Percentiles rank a stretch among this genome's conserved stretches.
Conservation (phyloP, 192 early-diverging fungal species). For the Backusella morwellensis region DNA sequence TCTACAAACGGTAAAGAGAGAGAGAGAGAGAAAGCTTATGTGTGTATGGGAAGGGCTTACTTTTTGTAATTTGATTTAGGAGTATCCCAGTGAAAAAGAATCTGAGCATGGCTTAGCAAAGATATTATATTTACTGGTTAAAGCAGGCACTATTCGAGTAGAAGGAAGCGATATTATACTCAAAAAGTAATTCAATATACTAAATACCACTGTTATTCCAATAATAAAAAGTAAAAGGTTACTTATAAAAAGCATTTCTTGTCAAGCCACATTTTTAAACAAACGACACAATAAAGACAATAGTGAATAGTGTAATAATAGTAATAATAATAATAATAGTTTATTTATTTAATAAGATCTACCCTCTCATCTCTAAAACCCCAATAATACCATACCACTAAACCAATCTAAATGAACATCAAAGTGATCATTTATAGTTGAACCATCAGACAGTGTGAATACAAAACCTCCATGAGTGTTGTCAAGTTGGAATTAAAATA, state of each 20-base stretch:
- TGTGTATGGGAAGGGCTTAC: neutral
- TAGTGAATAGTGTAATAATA: neutral
- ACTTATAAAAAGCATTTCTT: too few relatives aligned
- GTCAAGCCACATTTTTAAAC: neutral
- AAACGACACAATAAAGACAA: neutral
- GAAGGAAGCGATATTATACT: neutral
- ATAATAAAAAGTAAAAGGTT: too few relatives aligned
- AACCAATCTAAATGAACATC: neutral
- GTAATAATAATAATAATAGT: too few relatives aligned
- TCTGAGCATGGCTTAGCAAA: neutral
- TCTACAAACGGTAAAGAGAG: neutral
- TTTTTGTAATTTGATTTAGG: neutral
- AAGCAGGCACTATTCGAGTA: neutral
- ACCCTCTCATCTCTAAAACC: neutral
- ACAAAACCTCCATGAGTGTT: constrained; percentile 17
- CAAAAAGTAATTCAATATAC: neutral
- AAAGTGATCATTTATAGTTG: neutral
- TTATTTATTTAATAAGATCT: neutral
- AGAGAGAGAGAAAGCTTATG: neutral
- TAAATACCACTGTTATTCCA: too few relatives aligned
- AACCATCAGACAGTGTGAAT: constrained; percentile 19
- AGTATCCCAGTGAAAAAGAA: neutral
- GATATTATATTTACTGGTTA: neutral
- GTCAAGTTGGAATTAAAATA: neutral
- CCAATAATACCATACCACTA: neutral